Evolutionary conservation across 768 basidiomycete genomes (phyloP).

Genomic region (Macrolepiota dolichaula): DNA sequence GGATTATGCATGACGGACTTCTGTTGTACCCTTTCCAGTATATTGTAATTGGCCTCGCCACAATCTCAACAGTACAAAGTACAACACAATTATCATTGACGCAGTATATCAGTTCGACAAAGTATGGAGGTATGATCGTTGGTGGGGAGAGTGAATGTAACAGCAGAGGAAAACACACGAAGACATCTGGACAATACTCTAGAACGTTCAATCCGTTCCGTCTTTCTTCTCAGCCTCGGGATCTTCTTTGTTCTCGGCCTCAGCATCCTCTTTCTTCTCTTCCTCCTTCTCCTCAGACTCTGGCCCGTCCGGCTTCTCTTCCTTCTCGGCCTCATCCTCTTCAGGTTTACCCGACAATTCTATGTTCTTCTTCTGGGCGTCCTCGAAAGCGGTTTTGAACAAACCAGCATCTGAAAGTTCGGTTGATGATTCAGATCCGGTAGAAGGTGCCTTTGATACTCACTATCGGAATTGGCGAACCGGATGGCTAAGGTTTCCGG

Average conservation of each 20-base stretch:
- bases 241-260: constrained; percentile 25
- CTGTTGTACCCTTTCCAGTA: not conserved
- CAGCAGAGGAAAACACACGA: not conserved
- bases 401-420: constrained; percentile 63
- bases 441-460: constrained; percentile 26
- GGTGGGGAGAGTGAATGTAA: not conserved
- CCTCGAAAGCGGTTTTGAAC: constrained; percentile 90
- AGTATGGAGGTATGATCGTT: constrained; percentile 1
- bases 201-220: not conserved
- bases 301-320: constrained; percentile 29
- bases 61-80: not conserved
- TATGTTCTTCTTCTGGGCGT: constrained; percentile 71
- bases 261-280: constrained; percentile 23
- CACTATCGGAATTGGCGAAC: constrained; percentile 95
- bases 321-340: constrained; percentile 23
- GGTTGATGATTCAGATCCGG: not conserved
- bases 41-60: not conserved
- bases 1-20: not conserved
- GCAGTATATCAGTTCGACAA: constrained; percentile 15
- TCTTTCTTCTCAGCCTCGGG: constrained; percentile 29
- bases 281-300: constrained; percentile 25
- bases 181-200: not conserved
- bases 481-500: constrained; percentile 97
- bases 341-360: constrained; percentile 27
- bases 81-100: constrained; percentile 9